Base-by-base conservation (phyloP, 2,329 filamentous ascomycete genomes). In the Aspergillus sp. region DNA sequence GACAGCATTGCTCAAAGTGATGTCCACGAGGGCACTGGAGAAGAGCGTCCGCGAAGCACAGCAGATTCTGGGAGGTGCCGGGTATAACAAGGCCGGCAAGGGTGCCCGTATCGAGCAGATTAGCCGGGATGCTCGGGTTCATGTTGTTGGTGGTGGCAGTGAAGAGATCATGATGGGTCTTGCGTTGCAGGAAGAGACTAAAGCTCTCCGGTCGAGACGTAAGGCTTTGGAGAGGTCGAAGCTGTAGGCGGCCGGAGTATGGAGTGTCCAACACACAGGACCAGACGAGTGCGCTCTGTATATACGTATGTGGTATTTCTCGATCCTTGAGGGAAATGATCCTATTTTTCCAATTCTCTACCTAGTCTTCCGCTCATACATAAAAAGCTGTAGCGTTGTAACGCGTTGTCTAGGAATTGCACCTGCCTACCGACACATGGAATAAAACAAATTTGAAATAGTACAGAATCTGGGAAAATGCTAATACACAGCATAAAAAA, bases 41-140 rank as follows among this genome's bases (percentile, higher is more conserved):
- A 76, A 78, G 61, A 78, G 76, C 42, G 76, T 76, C 45, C 72
- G 80, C 13, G 80, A 82, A 57, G 79, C 79, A 3, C 80, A 82
- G 64, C 80, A 83, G 62, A 73, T 82, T 13, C 68, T 82, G 60
- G 79, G 79, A 8, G 79, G 79, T 0, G 71, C 77, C 4, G 78
- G 79, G 2, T 82, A 82, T 65, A 75, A 79, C 41, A 76, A 71
- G 56, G 69, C 71, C 36, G 79, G 79, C 0, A 76, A 74, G 38
- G 79, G 79, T 2, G 78, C 69, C 32, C 71, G 73, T 2, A 75
- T 82, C 38, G 79, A 82, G 62, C 78, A 80, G 56, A 80, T 82
- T 48, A 78, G 75, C 50, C 71, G 79, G 26, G 79, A 82, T 67
- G 69, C 78, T 33, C 70, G 79, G 42, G 78, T 81, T 22, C 70